phyloP scores from a whole-genome alignment of 1,139 yeast species.

The Debaryomyces psychrophilus region DNA sequence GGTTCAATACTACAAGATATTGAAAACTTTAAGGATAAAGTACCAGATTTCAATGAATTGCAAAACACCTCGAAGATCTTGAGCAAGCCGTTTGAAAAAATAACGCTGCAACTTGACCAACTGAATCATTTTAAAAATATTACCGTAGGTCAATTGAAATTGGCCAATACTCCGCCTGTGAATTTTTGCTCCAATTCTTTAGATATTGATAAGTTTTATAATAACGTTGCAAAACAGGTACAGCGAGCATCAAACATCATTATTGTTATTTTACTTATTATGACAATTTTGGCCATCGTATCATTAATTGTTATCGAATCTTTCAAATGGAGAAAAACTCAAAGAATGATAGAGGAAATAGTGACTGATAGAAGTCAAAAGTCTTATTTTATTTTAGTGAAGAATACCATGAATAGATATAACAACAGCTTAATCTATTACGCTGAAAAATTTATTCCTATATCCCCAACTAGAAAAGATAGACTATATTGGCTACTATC shows the following conservation, averaged over 20 bases:
- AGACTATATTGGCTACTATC: slow-evolving; percentile 48
- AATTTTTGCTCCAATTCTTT: slow-evolving; percentile 13
- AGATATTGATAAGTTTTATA: slow-evolving; percentile 8
- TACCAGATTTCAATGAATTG: slow-evolving; percentile 61
- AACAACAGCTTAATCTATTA: slow-evolving; percentile 23
- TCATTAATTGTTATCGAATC: slow-evolving; percentile 50
- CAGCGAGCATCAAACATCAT: slow-evolving; percentile 37
- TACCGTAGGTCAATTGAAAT: slow-evolving; percentile 20
- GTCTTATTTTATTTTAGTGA: slow-evolving; percentile 1
- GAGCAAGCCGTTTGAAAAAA: slow-evolving; percentile 23
- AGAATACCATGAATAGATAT: slow-evolving; percentile 24
- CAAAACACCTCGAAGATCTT: slow-evolving; percentile 36
- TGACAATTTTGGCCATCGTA: slow-evolving; percentile 30
- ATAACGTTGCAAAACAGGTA: slow-evolving; percentile 29
- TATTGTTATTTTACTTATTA: slow-evolving; percentile 39
- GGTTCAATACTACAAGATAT: slow-evolving; percentile 57
- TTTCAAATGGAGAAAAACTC: slow-evolving; percentile 52
- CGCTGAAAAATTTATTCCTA: slow-evolving; percentile 13
- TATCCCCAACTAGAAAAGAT: slow-evolving; percentile 7
- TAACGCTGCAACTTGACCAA: slow-evolving; percentile 15
- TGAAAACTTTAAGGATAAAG: slow-evolving; percentile 43
- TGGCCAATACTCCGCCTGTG: slow-evolving; percentile 10
- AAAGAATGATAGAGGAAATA: slow-evolving; percentile 27
- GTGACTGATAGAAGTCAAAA: slow-evolving; percentile 4
- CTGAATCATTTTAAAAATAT: slow-evolving; percentile 17